Percentiles rank a stretch among this genome's conserved stretches.
Conservation (phyloP, 805 yeast species). For the Candida yuanshanica region DNA sequence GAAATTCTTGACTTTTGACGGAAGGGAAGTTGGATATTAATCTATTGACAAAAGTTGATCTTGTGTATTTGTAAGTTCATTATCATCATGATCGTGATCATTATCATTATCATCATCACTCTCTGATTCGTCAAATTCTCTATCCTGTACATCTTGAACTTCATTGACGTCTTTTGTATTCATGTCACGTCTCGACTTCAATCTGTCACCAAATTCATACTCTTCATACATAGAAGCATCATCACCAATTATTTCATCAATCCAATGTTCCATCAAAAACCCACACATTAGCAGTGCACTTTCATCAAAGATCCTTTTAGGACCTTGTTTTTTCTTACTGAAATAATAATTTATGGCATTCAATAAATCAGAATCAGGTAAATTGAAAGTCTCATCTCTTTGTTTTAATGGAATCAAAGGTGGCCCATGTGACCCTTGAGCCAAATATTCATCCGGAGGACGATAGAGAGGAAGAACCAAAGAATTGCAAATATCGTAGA, state of each 20-base stretch:
- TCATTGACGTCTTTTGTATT: slow-evolving; percentile 2
- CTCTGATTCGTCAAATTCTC: not conserved
- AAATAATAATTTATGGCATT: slow-evolving; percentile 32
- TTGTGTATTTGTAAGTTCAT: not conserved
- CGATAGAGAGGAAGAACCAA: not conserved
- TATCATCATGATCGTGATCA: not conserved
- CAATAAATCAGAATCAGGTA: slow-evolving; percentile 25
- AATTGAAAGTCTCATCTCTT: slow-evolving; percentile 8
- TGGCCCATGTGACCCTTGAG: slow-evolving; percentile 3
- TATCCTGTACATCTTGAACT: not conserved
- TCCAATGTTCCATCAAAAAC: slow-evolving; percentile 32
- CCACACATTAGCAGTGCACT: slow-evolving; percentile 32
- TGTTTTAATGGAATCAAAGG: slow-evolving; percentile 14
- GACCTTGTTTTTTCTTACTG: slow-evolving; percentile 19
- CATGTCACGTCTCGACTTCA: slow-evolving; percentile 2
- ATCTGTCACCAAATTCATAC: not conserved
- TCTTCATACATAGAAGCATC: slow-evolving; percentile 7
- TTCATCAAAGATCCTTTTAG: slow-evolving; percentile 28
- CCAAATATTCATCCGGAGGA: slow-evolving; percentile 13
- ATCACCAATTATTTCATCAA: slow-evolving; percentile 20
- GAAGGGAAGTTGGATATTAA: slow-evolving; percentile 14
- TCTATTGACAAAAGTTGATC: not conserved
- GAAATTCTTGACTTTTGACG: slow-evolving; percentile 16
- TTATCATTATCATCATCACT: not conserved
- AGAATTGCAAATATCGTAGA: not conserved